A percentile compares a stretch with the other conserved stretches of the same genome.
Evolutionary conservation across 441 rosid species (phyloP).

Genomic region (Erodium trifolium): DNA sequence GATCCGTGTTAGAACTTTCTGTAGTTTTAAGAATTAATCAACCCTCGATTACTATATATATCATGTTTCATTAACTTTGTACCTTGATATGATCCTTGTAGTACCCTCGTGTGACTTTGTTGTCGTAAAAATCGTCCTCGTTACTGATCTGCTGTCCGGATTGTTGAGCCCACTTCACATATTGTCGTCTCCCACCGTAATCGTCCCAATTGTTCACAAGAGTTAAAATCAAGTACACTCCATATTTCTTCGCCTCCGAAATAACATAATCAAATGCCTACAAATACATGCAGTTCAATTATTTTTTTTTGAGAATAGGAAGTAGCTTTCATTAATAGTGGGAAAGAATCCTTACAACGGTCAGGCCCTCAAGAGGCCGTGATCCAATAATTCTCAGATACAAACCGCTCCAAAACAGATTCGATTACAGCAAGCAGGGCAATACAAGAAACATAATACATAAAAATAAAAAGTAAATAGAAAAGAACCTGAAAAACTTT

Average conservation of each 20-base stretch:
- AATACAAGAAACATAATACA: too few species aligned
- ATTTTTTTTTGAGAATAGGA: too few species aligned
- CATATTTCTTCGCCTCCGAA: conserved; percentile 43
- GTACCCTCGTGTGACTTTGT: conserved; percentile 33
- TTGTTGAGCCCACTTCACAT: conserved; percentile 46
- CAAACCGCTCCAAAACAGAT: too few species aligned
- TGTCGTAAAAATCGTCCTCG: conserved; percentile 54
- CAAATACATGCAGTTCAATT: neutral
- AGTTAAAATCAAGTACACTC: conserved; percentile 39
- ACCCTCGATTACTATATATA: too few species aligned
- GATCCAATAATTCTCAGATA: too few species aligned
- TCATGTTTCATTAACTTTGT: too few species aligned
- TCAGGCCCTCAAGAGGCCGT: too few species aligned
- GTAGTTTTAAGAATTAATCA: neutral
- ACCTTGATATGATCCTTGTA: conserved; percentile 45
- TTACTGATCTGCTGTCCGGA: conserved; percentile 25
- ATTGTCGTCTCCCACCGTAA: conserved; percentile 47
- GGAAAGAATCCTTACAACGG: too few species aligned
- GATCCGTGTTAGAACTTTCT: conserved; percentile 41
- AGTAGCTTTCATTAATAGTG: too few species aligned
- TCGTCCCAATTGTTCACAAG: conserved; percentile 42
- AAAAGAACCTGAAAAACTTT: conserved; percentile 30
- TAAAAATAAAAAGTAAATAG: neutral
- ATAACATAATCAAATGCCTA: conserved; percentile 58
- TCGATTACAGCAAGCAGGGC: too few species aligned